phyloP scores from a whole-genome alignment of 2,329 filamentous ascomycete genomes.

The Colletotrichum sp. region DNA sequence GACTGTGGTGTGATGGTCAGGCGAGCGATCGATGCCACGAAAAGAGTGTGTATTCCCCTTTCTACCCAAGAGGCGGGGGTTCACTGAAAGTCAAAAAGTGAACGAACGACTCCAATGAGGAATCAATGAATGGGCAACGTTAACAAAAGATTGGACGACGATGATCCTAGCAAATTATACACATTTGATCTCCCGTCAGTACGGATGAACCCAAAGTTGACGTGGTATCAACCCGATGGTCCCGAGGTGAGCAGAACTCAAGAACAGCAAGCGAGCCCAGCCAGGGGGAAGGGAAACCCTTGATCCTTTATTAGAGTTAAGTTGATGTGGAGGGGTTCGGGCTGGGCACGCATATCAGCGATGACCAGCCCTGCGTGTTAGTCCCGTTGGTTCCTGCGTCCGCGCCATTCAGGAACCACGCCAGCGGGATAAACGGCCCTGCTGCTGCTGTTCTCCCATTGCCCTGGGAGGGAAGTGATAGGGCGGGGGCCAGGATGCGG shows the following conservation, averaged over 20 bases:
- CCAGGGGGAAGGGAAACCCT: neutral
- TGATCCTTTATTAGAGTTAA: neutral
- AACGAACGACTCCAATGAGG: neutral
- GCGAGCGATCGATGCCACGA: neutral
- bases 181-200: neutral
- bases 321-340: neutral
- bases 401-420: neutral
- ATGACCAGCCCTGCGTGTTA: neutral
- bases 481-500: neutral
- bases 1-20: neutral
- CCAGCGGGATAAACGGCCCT: neutral
- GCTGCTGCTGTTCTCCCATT: neutral
- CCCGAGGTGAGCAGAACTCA: neutral
- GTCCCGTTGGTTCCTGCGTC: neutral
- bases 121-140: neutral
- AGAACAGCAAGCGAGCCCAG: neutral
- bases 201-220: neutral
- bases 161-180: neutral
- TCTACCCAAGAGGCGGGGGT: neutral
- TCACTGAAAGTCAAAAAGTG: neutral
- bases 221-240: neutral
- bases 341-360: neutral
- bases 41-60: neutral
- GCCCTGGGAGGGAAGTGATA: neutral
- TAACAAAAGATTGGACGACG: neutral